Percentiles rank a stretch among this genome's conserved stretches.
These are phyloP conservation scores for Moesziomyces antarcticus DNA, from an alignment of 1,284 basidiomycete species.

Conservation along the genomic window DNA sequence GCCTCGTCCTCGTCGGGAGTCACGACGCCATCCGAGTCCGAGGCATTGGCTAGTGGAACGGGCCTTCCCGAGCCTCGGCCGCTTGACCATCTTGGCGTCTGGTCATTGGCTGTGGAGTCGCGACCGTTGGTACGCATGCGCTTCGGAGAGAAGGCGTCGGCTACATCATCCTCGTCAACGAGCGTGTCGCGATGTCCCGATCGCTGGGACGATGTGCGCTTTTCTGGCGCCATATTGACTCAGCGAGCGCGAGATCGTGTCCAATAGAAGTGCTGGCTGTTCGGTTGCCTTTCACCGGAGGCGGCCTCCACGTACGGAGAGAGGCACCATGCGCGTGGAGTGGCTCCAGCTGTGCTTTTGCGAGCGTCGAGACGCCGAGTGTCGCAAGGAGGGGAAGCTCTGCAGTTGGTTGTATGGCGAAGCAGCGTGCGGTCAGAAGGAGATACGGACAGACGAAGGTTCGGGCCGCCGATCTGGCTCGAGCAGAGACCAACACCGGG, in stretches of 20 bases:
- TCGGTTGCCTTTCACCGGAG: not conserved
- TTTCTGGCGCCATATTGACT: constrained; percentile 25
- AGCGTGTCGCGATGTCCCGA: constrained; percentile 14
- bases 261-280: not conserved
- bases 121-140: constrained; percentile 19
- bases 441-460: not conserved
- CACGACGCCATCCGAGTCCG: constrained; percentile 71
- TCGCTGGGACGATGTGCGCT: constrained; percentile 11
- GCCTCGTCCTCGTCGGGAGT: constrained; percentile 28
- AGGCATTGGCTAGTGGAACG: not conserved
- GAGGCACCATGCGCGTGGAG: not conserved
- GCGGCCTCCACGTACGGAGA: not conserved
- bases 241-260: not conserved
- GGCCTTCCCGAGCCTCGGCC: not conserved
- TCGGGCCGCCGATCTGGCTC: not conserved
- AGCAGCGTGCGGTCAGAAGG: not conserved
- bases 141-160: constrained; percentile 31
- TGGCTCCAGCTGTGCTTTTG: not conserved
- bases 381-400: not conserved
- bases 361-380: not conserved
- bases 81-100: constrained; percentile 4
- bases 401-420: too few species aligned
- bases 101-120: not conserved
- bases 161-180: constrained; percentile 22
- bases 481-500: not conserved